Conservation (phyloP, 2,329 filamentous ascomycete species). For the Microsporum ferrugineum region DNA sequence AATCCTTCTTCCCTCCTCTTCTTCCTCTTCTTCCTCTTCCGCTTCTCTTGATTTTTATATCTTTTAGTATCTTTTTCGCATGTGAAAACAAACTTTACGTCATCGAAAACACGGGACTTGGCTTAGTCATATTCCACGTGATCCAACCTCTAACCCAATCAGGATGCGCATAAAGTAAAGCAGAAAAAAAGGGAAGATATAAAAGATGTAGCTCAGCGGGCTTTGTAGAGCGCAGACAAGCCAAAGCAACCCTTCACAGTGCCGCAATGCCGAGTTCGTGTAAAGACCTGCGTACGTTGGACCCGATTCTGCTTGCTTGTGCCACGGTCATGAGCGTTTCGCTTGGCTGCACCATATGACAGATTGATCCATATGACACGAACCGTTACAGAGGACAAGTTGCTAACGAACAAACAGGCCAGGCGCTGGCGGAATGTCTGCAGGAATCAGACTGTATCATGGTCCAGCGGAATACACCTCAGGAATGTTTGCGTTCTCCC, state of each 20-base stretch:
- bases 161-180: not conserved
- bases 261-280: constrained; percentile 81
- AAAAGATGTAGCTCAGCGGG: not conserved
- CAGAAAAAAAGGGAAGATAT: not conserved
- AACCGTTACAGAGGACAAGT: not conserved
- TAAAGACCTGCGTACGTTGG: constrained; percentile 76
- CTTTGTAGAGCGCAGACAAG: not conserved
- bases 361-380: not conserved
- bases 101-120: not conserved
- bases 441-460: constrained; percentile 95
- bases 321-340: not conserved
- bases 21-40: not conserved
- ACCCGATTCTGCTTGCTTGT: not conserved
- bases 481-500: constrained; percentile 77
- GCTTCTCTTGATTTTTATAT: not conserved
- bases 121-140: not conserved
- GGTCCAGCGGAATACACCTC: constrained; percentile 72
- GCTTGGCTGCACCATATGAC: not conserved
- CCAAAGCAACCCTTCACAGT: not conserved
- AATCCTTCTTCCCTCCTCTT: not conserved
- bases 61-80: not conserved
- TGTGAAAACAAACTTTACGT: constrained; percentile 5
- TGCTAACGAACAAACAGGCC: constrained; percentile 45
- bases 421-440: constrained; percentile 85
- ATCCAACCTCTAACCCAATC: not conserved